Evolutionary conservation across 345 rosid genomes (phyloP).

Genomic region (Excoecaria cochinchinensis): DNA sequence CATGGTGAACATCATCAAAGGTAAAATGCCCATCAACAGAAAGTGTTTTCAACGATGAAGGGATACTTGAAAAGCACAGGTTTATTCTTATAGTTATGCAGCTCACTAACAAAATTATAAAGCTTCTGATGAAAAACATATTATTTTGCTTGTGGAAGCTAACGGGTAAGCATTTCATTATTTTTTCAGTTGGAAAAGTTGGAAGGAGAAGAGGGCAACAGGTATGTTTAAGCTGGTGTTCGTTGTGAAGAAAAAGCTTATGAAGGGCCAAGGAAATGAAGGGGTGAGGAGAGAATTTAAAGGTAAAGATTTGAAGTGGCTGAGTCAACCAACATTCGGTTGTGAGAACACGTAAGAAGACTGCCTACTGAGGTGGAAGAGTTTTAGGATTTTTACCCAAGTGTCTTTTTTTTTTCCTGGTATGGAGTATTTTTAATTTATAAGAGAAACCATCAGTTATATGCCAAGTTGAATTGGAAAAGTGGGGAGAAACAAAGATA

Average conservation of each 20-base stretch:
- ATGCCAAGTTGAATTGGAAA: constrained; percentile 64
- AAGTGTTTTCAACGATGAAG: constrained; percentile 57
- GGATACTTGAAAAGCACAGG: constrained; percentile 62
- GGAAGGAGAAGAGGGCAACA: constrained; percentile 23
- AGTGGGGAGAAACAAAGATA: constrained; percentile 69
- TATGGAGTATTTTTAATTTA: constrained; percentile 18
- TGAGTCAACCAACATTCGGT: constrained; percentile 58
- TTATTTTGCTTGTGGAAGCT: constrained; percentile 43
- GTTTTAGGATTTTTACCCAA: constrained; percentile 42
- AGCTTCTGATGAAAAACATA: constrained; percentile 50
- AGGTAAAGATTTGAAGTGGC: constrained; percentile 47
- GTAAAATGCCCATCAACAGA: constrained; percentile 68
- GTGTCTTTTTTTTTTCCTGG: constrained; percentile 27
- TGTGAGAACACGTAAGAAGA: constrained; percentile 65
- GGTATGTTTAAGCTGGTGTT: constrained; percentile 27
- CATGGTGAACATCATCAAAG: constrained; percentile 63
- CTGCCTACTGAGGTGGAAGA: constrained; percentile 58
- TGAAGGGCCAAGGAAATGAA: constrained; percentile 41
- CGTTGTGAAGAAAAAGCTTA: constrained; percentile 17
- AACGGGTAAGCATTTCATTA: constrained; percentile 42
- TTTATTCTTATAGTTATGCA: constrained; percentile 56
- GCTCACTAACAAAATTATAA: constrained; percentile 57
- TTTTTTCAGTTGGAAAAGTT: constrained; percentile 26
- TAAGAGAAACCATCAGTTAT: constrained; percentile 43
- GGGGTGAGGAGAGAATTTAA: constrained; percentile 49